phyloP scores from a whole-genome alignment of 805 yeast genomes.

The Candida wancherniae region DNA sequence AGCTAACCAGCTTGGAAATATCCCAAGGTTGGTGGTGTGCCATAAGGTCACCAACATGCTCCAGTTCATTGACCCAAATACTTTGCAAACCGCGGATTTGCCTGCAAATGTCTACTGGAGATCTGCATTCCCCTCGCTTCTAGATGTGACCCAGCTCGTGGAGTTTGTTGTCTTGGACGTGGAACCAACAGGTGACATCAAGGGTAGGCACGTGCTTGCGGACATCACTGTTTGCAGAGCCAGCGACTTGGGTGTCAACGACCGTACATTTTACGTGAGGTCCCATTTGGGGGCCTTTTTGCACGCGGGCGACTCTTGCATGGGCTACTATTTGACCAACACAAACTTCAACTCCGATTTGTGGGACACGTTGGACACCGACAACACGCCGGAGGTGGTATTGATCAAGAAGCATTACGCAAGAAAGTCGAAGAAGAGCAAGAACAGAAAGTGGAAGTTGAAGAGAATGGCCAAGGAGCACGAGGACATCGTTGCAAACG shows the following conservation, averaged over 20 bases:
- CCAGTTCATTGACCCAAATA: slow-evolving; percentile 82
- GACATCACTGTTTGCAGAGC: slow-evolving; percentile 91
- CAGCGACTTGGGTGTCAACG: slow-evolving; percentile 81
- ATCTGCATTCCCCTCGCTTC: slow-evolving; percentile 68
- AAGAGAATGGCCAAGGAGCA: slow-evolving; percentile 98
- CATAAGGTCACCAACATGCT: slow-evolving; percentile 75
- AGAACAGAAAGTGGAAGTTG: slow-evolving; percentile 84
- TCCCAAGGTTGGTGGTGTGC: slow-evolving; percentile 78
- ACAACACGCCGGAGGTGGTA: slow-evolving; percentile 76
- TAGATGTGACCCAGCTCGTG: slow-evolving; percentile 68
- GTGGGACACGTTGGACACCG: slow-evolving; percentile 64
- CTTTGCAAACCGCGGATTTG: slow-evolving; percentile 74
- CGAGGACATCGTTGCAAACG: slow-evolving; percentile 76
- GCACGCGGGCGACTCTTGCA: slow-evolving; percentile 93
- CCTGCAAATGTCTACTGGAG: slow-evolving; percentile 75
- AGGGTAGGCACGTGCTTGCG: slow-evolving; percentile 77
- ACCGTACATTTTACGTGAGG: slow-evolving; percentile 74
- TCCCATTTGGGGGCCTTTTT: slow-evolving; percentile 91
- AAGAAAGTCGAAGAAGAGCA: slow-evolving; percentile 68
- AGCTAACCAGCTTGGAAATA: slow-evolving; percentile 79
- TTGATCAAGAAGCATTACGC: slow-evolving; percentile 85
- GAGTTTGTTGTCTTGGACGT: slow-evolving; percentile 91
- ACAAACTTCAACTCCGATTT: slow-evolving; percentile 85
- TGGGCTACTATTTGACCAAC: slow-evolving; percentile 85
- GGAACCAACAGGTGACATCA: slow-evolving; percentile 80